A percentile compares a stretch with the other conserved stretches of the same genome.
phyloP scores from a whole-genome alignment of 495 filamentous ascomycete species.

The Lasiosphaeria miniovina region DNA sequence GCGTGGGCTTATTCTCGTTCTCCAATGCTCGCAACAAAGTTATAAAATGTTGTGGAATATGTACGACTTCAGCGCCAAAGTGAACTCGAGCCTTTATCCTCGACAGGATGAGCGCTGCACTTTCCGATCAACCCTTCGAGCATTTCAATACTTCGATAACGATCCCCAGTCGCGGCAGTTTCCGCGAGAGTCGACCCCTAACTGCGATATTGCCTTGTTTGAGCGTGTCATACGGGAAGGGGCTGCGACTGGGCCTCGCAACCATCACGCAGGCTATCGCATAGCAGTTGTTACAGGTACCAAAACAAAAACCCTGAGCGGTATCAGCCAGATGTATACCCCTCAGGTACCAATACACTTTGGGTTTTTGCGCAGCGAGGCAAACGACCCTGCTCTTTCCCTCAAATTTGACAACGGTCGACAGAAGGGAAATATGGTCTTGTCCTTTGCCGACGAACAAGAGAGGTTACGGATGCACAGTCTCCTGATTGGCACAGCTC shows the following conservation, averaged over 20 bases:
- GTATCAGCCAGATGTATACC: slow-evolving; percentile 61
- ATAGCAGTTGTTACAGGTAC: slow-evolving; percentile 71
- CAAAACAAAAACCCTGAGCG: slow-evolving; percentile 69
- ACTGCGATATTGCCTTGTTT: slow-evolving; percentile 69
- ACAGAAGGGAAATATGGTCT: slow-evolving; percentile 61
- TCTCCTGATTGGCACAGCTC: slow-evolving; percentile 62
- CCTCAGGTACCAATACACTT: slow-evolving; percentile 65
- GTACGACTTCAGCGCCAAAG: slow-evolving; percentile 72
- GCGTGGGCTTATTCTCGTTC: slow-evolving; percentile 62
- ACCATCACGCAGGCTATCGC: slow-evolving; percentile 71
- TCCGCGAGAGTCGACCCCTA: slow-evolving; percentile 64
- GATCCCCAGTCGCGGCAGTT: slow-evolving; percentile 62
- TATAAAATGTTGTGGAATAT: slow-evolving; percentile 76
- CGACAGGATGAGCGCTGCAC: slow-evolving; percentile 62
- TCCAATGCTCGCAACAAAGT: slow-evolving; percentile 68
- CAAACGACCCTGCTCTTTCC: slow-evolving; percentile 62
- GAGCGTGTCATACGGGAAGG: slow-evolving; percentile 60
- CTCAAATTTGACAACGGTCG: slow-evolving; percentile 68
- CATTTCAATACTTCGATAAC: slow-evolving; percentile 74
- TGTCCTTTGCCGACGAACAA: slow-evolving; percentile 68
- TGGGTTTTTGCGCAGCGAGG: slow-evolving; percentile 64
- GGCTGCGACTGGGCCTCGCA: slow-evolving; percentile 64
- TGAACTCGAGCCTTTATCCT: slow-evolving; percentile 64
- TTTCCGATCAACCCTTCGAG: slow-evolving; percentile 61
- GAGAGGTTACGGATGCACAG: slow-evolving; percentile 66